Base-by-base conservation (phyloP, 345 rosid species). In the Eucalyptus caleyi region DNA sequence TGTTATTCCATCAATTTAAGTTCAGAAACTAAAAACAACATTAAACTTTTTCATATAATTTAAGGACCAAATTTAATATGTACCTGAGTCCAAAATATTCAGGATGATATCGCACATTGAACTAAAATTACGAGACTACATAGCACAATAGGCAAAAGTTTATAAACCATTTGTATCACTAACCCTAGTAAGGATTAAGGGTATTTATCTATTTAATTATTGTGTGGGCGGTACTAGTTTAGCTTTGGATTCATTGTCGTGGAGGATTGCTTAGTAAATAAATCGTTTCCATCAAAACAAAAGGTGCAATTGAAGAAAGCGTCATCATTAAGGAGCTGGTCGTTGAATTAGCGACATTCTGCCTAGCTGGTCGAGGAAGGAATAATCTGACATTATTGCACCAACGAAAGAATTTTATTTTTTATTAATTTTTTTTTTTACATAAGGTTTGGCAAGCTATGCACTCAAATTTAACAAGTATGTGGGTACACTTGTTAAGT, bases 11-110 rank as follows among this genome's bases (percentile, higher is more conserved):
- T 53, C 26, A 53, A 53, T 53, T 21, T 4, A 53, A 53, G 26
- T 4, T 53, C 0, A 2, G 1, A 19, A 19, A 53, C 56, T 19
- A 53, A 2, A 7, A 53, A 53, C 24, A 2, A 21, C 11, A 53
- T 53, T 53, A 21, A 53, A 4, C 0, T 0, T 3, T 53, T 53
- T 53, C 11, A 53, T 21, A 53, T 21, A 53, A 53, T 53, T 21
- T 53, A 53, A 8, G 1, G 10, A 53, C 1, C 59, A 8, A 53
- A 53, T 21, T 53, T 53, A 53, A 53, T 8, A 53, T 53, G 11
- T 19, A 53, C 24, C 1, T 6, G 12, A 24, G 21, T 23, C 21
- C 27, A 23, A 23, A 24, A 56, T 1, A 10, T 56, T 56, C 1
- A 54, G 0, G 2, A 19, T 54, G 5, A 54, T 21, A 54, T 4